Evolutionary conservation across 495 filamentous ascomycete genomes (phyloP).

Genomic region (Mycothermus thermophilus): DNA sequence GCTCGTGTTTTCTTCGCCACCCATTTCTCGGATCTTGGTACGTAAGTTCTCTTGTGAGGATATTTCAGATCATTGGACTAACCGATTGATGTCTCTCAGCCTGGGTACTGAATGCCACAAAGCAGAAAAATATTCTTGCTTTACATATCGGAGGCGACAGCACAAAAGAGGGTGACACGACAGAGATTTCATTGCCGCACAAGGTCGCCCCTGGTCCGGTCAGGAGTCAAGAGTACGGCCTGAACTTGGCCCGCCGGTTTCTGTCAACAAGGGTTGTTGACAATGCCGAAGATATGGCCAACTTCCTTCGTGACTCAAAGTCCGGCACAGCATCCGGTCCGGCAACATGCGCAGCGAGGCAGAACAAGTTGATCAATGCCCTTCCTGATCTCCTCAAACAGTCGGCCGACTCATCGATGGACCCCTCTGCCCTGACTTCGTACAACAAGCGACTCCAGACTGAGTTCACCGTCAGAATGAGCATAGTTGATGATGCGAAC

Average conservation of each 20-base stretch:
- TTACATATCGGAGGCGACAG: constrained; percentile 66
- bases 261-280: constrained; percentile 54
- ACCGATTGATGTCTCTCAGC: constrained; percentile 29
- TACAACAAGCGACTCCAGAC: constrained; percentile 61
- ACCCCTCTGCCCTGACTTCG: constrained; percentile 42
- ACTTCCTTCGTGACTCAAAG: constrained; percentile 38
- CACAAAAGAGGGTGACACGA: constrained; percentile 24
- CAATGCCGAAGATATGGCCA: constrained; percentile 51
- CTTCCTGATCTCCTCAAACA: constrained; percentile 65
- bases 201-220: constrained; percentile 58
- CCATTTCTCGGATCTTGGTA: constrained; percentile 69
- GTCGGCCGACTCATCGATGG: constrained; percentile 52
- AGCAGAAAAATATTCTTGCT: constrained; percentile 62
- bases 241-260: constrained; percentile 63
- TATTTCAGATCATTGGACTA: neutral
- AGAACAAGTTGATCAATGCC: constrained; percentile 51
- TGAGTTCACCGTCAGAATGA: constrained; percentile 65
- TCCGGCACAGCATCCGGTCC: constrained; percentile 42
- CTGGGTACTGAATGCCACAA: constrained; percentile 45
- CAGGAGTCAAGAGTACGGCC: constrained; percentile 60
- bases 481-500: constrained; percentile 34
- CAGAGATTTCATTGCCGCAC: constrained; percentile 71
- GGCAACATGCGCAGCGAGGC: constrained; percentile 24
- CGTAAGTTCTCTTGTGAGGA: constrained; percentile 3
- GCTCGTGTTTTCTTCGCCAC: constrained; percentile 84